Percentiles rank a stretch among this genome's conserved stretches.
phyloP scores from a whole-genome alignment of 2,329 filamentous ascomycete species.

The Cladosporium sphaerospermum region DNA sequence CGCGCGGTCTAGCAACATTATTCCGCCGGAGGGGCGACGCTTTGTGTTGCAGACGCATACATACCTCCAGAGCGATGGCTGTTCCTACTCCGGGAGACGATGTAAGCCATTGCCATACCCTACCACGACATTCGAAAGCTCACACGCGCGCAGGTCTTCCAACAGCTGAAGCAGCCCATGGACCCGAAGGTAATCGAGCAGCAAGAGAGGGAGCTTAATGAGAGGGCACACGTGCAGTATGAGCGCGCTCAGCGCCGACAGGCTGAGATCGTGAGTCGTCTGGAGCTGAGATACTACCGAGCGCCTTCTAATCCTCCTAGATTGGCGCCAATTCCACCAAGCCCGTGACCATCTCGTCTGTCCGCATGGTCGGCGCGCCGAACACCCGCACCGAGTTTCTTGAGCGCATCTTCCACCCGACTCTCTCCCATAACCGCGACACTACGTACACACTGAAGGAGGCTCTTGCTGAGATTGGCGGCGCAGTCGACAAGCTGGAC shows the following conservation, averaged over 20 bases:
- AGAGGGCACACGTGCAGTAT: conserved; percentile 52
- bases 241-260: conserved; percentile 58
- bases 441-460: conserved; percentile 69
- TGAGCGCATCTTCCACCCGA: conserved; percentile 69
- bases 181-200: conserved; percentile 55
- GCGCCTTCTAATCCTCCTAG: conserved; percentile 36
- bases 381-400: conserved; percentile 83
- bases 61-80: background rate
- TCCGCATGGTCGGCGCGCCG: conserved; percentile 74
- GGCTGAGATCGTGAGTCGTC: conserved; percentile 53
- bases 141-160: conserved; percentile 47
- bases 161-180: conserved; percentile 51
- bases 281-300: background rate
- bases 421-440: conserved; percentile 58
- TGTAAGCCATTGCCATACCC: conserved; percentile 2
- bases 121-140: background rate
- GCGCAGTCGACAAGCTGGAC: conserved; percentile 66
- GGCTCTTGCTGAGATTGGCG: conserved; percentile 65
- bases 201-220: conserved; percentile 55
- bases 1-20: background rate
- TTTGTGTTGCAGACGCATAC: background rate
- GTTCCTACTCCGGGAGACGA: conserved; percentile 1
- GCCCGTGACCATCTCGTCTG: conserved; percentile 79
- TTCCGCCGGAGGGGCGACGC: background rate
- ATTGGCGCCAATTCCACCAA: conserved; percentile 76